Evolutionary conservation across 305 asterid genomes (phyloP), one percentile per base, ranked within the genome.

Genomic region (Coffea humblotiana): DNA sequence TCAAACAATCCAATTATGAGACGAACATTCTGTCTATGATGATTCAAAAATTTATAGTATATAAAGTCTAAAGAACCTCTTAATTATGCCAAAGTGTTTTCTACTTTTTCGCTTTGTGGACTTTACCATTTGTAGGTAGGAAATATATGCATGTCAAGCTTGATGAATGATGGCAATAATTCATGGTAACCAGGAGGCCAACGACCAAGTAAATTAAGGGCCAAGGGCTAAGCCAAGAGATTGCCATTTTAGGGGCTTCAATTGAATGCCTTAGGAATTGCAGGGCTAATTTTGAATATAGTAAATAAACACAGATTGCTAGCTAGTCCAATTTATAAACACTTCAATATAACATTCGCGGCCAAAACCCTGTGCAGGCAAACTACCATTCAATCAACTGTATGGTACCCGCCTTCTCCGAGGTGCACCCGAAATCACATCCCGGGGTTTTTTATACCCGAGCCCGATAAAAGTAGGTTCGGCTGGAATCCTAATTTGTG

Each of bases 301-400:
- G 32, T 21, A 23, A 23, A 58, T 7, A 40, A 5, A 23, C 12
- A 54, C 27, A 54, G 23, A 54, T 54, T 54, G 61, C n/a, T 32
- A 1, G 32, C 32, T 2, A 32, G 32, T 32, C 32, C 32, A 48
- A 6, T 52, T 15, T 15, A 16, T n/a, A n/a, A n/a, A n/a, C n/a
- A 56, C 10, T 56, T 56, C 1, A 18, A 18, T 56, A 18, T 10
- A n/a, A n/a, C n/a, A 19, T 56, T 56, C 12, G 10, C 64, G 8
- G 63, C 84, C 86, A 75, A 70, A 37, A 58, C 75, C 67, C 80
- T 37, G 12, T 0, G 8, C 48, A 77, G 63, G 3, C 45, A 77
- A 56, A 78, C 49, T 0, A 13, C 13, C 14, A 58, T 18, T 14
- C 15, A 21, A 25, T 8, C 45, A 40, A 47, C 72, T 37, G 9